Conservation (phyloP, 2,329 filamentous ascomycete species). For the Aspergillus uvarum region DNA sequence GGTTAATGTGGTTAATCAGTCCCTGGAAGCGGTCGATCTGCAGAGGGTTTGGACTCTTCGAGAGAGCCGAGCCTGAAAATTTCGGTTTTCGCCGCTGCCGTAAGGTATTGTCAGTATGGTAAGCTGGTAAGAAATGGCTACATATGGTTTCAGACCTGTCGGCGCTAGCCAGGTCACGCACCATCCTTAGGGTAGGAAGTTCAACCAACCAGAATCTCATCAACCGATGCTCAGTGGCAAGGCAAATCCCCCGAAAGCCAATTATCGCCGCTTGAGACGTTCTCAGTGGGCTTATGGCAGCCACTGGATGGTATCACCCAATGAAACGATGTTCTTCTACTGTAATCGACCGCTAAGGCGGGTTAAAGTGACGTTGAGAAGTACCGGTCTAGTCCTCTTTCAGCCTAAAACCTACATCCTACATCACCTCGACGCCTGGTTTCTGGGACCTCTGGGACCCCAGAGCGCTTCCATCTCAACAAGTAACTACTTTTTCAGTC, state of each 20-base stretch:
- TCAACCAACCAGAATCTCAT: slow-evolving; percentile 19
- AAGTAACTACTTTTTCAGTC: background rate
- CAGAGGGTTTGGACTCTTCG: background rate
- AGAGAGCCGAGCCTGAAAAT: background rate
- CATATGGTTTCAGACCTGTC: slow-evolving; percentile 11
- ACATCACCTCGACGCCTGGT: slow-evolving; percentile 12
- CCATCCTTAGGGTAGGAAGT: slow-evolving; percentile 18
- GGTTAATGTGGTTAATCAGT: background rate
- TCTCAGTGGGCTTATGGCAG: slow-evolving; percentile 15
- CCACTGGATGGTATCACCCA: slow-evolving; percentile 13
- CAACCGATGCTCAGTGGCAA: slow-evolving; percentile 24
- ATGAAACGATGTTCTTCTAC: slow-evolving; percentile 2
- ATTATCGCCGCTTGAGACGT: slow-evolving; percentile 4
- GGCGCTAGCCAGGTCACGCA: slow-evolving; percentile 24
- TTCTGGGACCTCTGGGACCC: slow-evolving; percentile 1
- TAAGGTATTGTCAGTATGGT: slow-evolving; percentile 12
- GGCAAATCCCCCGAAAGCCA: slow-evolving; percentile 9
- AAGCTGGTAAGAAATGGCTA: background rate
- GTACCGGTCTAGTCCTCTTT: slow-evolving; percentile 12
- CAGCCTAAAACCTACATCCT: slow-evolving; percentile 5
- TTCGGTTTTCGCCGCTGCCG: background rate
- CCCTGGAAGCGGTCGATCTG: background rate
- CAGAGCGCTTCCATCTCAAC: background rate
- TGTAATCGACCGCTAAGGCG: slow-evolving; percentile 17
- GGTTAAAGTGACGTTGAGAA: slow-evolving; percentile 18